These are phyloP conservation scores for Basidiobolus meristosporus DNA, from an alignment of 371 early-diverging fungal species.

Conservation along the genomic window DNA sequence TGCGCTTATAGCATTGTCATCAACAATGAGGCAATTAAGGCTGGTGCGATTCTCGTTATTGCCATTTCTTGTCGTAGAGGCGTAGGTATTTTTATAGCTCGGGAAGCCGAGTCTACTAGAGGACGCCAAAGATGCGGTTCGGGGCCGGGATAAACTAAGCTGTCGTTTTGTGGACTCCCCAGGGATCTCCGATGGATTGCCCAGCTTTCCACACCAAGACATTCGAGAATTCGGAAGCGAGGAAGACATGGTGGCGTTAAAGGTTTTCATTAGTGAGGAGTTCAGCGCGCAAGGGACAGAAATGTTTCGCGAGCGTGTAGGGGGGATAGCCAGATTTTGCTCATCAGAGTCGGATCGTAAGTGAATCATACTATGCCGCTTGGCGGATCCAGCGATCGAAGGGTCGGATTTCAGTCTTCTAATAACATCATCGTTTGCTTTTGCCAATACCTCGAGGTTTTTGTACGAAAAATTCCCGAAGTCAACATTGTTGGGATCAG, in stretches of 20 bases:
- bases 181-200: too few relatives aligned
- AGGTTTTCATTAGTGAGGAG: not conserved
- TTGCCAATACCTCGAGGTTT: conserved; percentile 70
- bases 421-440: conserved; percentile 69
- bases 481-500: conserved; percentile 22
- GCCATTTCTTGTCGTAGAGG: not conserved
- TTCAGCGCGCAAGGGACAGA: not conserved
- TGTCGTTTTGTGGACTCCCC: too few relatives aligned
- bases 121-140: too few relatives aligned
- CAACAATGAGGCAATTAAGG: conserved; percentile 50
- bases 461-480: conserved; percentile 88
- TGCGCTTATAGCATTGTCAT: conserved; percentile 76
- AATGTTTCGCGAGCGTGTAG: not conserved
- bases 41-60: conserved; percentile 1
- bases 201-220: too few relatives aligned
- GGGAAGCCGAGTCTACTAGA: too few relatives aligned
- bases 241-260: too few relatives aligned
- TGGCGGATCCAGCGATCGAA: conserved; percentile 6
- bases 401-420: conserved; percentile 26
- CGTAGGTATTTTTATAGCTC: too few relatives aligned
- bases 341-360: conserved; percentile 5
- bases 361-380: conserved; percentile 7
- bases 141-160: too few relatives aligned
- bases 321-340: conserved; percentile 6
- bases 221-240: too few relatives aligned